Evolutionary conservation across 768 basidiomycete species (phyloP), one percentile per base, ranked within the genome.

Genomic region (Tephrocybe rancida): DNA sequence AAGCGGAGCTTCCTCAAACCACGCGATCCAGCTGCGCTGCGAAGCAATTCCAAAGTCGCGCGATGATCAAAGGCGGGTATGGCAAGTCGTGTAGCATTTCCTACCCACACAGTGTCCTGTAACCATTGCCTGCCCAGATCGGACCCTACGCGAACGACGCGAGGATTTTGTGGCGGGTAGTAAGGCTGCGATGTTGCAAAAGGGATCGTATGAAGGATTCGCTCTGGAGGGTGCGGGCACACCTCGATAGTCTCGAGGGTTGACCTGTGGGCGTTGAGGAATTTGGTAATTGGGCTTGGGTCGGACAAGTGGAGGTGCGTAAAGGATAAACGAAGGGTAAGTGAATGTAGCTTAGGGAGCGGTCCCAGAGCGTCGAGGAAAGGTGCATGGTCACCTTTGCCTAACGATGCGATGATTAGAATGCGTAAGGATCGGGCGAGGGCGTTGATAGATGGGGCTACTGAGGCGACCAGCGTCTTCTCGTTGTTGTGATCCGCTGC

Each of bases 371-470:
- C 61, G 4, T 48, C 39, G 48, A 76, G 68, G 48, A 75, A 69
- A 2, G 57, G 41, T 10, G 72, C 66, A 10, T 73, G 58, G 57
- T 75, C 70, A 5, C 58, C 58, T 1, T 58, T 56, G 16, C 67
- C 68, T 0, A 63, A 56, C 0, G 72, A 75, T 1, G 67, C 60
- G 14, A 77, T 65, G 0, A 58, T 57, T 13, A 76, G 61, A 11
- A 58, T 62, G 11, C 49, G 59, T n/a, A 77, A 60, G 3, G 64
- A 59, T 11, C 52, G 27, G 5, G 62, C 49, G 10, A 69, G 65
- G 30, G 59, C 61, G 14, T 64, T 61, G 21, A 74, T 64, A 57
- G 72, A 72, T 6, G 73, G 70, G 4, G 68, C 57, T 8, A 73
- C 61, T 16, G 57, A 55, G 2, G 55, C 44, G 25, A 65, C 47